These are phyloP conservation scores for Flaveria ramosissima DNA, from an alignment of 129 eudicot species.

Conservation along the genomic window DNA sequence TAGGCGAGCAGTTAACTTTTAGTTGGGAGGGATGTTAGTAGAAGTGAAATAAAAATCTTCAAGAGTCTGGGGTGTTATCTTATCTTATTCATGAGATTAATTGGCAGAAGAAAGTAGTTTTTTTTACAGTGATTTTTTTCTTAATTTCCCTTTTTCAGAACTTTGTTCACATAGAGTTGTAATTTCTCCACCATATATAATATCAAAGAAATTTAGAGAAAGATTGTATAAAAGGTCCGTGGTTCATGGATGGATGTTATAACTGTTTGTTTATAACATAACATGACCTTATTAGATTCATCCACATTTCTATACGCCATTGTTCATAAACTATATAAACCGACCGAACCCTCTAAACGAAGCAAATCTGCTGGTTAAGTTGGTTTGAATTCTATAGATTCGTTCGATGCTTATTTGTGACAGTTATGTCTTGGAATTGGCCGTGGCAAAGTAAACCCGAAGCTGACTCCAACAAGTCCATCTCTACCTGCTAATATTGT, in stretches of 20 bases:
- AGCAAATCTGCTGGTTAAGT: too few species aligned
- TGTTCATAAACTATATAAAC: neutral
- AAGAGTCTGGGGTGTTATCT: conserved; percentile 22
- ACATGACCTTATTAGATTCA: neutral
- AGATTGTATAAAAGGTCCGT: neutral
- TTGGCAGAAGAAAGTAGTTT: conserved; percentile 34
- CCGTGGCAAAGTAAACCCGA: too few species aligned
- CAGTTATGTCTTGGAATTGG: too few species aligned
- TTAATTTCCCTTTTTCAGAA: conserved; percentile 31
- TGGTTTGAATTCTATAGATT: too few species aligned
- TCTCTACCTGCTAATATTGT: too few species aligned
- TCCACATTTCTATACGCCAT: neutral
- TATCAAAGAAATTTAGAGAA: conserved; percentile 36
- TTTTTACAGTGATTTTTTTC: conserved; percentile 43
- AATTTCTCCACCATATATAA: conserved; percentile 38
- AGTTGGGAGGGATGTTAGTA: conserved; percentile 41
- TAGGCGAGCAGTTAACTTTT: conserved; percentile 40
- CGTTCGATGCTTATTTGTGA: too few species aligned
- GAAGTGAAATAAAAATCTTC: conserved; percentile 27
- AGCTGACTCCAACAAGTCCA: too few species aligned
- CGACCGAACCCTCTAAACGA: neutral
- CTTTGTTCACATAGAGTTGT: conserved; percentile 44
- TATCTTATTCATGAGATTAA: conserved; percentile 39
- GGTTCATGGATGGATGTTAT: neutral
- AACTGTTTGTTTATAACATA: neutral